phyloP scores from a whole-genome alignment of 2,329 filamentous ascomycete species.

The Paraphoma sp. region DNA sequence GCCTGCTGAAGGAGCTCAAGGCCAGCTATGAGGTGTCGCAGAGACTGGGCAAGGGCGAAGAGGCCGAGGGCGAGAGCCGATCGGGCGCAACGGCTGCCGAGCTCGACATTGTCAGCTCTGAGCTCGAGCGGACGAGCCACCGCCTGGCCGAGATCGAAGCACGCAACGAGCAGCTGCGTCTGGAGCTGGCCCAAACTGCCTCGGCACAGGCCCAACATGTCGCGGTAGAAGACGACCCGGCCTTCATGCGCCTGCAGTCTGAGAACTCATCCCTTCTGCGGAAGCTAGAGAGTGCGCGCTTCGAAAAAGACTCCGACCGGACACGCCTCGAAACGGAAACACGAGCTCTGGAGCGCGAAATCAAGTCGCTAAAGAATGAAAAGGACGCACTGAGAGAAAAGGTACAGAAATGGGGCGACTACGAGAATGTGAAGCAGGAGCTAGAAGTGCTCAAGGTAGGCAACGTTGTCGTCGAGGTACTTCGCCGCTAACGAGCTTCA shows the following conservation, averaged over 20 bases:
- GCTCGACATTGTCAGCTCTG: constrained; percentile 89
- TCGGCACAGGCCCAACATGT: constrained; percentile 69
- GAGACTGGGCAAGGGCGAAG: constrained; percentile 76
- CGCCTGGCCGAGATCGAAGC: constrained; percentile 90
- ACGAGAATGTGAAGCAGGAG: constrained; percentile 95
- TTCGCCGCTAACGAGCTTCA: constrained; percentile 32
- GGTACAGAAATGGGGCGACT: constrained; percentile 89
- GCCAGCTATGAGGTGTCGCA: constrained; percentile 97
- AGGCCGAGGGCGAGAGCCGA: constrained; percentile 62
- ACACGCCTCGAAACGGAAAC: constrained; percentile 77
- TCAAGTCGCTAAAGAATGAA: constrained; percentile 76
- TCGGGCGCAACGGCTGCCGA: constrained; percentile 83
- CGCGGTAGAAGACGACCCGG: constrained; percentile 85
- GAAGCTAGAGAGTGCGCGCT: constrained; percentile 81
- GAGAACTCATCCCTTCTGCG: constrained; percentile 93
- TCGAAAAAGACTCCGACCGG: constrained; percentile 83
- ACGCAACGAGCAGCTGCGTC: constrained; percentile 88
- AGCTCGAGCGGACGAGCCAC: constrained; percentile 86
- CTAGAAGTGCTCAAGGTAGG: constrained; percentile 84
- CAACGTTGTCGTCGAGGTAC: too few relatives aligned
- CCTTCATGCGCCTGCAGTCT: constrained; percentile 84
- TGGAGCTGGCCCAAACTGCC: constrained; percentile 89
- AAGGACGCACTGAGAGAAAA: constrained; percentile 80
- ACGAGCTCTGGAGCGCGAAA: constrained; percentile 80
- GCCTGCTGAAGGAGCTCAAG: constrained; percentile 90